Base-by-base conservation (phyloP, 176 grass and related monocot species). In the Neostapfia colusana region DNA sequence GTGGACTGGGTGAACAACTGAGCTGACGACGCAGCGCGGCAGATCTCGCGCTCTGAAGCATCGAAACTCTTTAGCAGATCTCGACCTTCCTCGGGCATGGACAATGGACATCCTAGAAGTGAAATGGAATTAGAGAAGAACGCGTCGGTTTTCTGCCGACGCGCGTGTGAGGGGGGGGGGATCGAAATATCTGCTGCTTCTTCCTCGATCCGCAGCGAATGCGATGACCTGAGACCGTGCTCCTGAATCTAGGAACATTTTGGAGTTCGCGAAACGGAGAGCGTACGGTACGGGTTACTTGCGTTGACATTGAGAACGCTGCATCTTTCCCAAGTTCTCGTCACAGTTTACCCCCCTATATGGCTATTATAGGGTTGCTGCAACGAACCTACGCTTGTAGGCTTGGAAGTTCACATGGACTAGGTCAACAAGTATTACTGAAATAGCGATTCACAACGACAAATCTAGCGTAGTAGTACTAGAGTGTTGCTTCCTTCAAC, bases 311-410 rank as follows among this genome's bases (percentile, higher is more conserved):
- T 38, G 45, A 66, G 27, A 18, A 21, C 40, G 67, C n/a, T 67
- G 59, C 38, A 27, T 54, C 42, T 42, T 37, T 72, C 31, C 24
- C 53, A 28, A 50, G 51, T 45, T 72, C 60, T 67, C 31, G 31
- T 41, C 72, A 48, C 66, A 46, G 26, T 39, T 46, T 62, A 39
- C 25, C 10, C 31, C 14, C 21, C n/a, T n/a, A n/a, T n/a, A n/a
- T n/a, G n/a, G n/a, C n/a, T n/a, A n/a, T n/a, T 43, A 0, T 56
- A 82, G 42, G 72, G 62, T 5, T 65, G 53, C 70, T 70, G 74
- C 81, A 84, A 84, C 76, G 81, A 84, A 80, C 70, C 76, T 80
- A 84, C 56, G 65, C 12, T 62, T 44, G 11, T 84, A 75, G 81
- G 5, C 63, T 46, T 55, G 42, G 16, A 63, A 79, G 69, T 70